Conservation (phyloP, 2,329 filamentous ascomycete species). For the Colletotrichum truncatum region DNA sequence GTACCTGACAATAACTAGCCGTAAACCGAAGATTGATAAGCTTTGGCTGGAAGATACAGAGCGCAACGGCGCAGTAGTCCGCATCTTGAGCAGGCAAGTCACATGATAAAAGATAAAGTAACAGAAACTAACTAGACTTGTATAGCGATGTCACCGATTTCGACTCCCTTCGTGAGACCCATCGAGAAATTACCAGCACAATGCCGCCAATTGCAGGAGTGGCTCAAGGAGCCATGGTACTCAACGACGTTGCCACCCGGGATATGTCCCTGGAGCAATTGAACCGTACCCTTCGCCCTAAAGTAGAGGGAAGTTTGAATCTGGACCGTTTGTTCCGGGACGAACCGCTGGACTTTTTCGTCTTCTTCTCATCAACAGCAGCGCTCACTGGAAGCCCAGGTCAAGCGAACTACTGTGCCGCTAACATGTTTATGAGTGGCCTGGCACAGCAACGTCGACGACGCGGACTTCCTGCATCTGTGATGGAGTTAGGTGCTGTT, state of each 20-base stretch:
- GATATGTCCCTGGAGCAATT: constrained; percentile 41
- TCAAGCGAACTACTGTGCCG: constrained; percentile 46
- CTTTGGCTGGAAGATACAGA: too few species aligned
- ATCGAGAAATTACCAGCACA: background rate
- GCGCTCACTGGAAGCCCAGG: constrained; percentile 35
- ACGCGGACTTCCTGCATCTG: constrained; percentile 31
- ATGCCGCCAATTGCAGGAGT: background rate
- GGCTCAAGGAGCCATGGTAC: constrained; percentile 3
- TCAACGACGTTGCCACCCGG: constrained; percentile 31
- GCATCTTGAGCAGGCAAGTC: too few species aligned
- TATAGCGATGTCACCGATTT: constrained; percentile 12
- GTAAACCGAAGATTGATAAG: too few species aligned
- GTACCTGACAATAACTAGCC: too few species aligned
- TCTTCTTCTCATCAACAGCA: constrained; percentile 36
- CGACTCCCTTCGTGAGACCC: background rate
- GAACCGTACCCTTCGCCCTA: constrained; percentile 35
- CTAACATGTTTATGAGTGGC: constrained; percentile 42
- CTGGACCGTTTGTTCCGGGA: constrained; percentile 11
- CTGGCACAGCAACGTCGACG: constrained; percentile 34
- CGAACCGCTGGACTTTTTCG: constrained; percentile 39
- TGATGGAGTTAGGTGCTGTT: constrained; percentile 25
- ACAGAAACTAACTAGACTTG: too few species aligned
- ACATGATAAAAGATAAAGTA: constrained; percentile 38
- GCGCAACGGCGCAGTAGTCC: constrained; percentile 43
- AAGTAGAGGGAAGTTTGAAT: constrained; percentile 41